Conservation (phyloP, 805 yeast genomes). For the Candida ovalis region DNA sequence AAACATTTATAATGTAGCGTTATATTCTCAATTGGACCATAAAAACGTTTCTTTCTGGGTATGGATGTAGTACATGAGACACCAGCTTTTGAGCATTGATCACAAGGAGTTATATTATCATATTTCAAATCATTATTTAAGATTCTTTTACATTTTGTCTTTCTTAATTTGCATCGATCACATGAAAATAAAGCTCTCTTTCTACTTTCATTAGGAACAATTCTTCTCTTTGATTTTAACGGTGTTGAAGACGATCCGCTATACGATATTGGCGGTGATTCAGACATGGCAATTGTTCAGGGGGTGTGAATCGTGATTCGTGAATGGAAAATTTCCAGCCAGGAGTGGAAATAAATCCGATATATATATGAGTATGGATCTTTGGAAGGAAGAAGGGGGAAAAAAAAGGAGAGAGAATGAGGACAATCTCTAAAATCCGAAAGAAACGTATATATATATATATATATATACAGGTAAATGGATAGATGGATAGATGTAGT, state of each 20-base stretch:
- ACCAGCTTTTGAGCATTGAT: constrained; percentile 34
- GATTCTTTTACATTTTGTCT: constrained; percentile 39
- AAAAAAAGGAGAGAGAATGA: too few species aligned
- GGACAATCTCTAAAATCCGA: too few species aligned
- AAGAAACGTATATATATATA: too few species aligned
- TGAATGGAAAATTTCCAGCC: too few species aligned
- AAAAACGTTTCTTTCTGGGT: constrained; percentile 38
- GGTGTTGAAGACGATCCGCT: constrained; percentile 1
- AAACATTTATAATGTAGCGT: constrained; percentile 42
- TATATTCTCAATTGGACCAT: constrained; percentile 40
- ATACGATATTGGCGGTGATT: neutral
- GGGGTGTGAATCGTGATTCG: too few species aligned
- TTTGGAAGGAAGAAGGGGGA: too few species aligned
- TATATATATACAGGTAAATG: too few species aligned
- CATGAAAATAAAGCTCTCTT: constrained; percentile 42
- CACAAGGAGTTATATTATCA: constrained; percentile 38
- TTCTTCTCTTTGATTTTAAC: constrained; percentile 31
- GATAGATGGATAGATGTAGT: too few species aligned
- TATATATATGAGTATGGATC: too few species aligned
- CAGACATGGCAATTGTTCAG: neutral
- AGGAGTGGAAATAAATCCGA: too few species aligned
- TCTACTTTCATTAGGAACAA: constrained; percentile 35
- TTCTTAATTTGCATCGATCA: constrained; percentile 42
- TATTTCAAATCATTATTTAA: constrained; percentile 31
- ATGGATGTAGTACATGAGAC: constrained; percentile 39